phyloP scores from a whole-genome alignment of 352 stramenopile genomes.

The Globisporangium abappressorium region DNA sequence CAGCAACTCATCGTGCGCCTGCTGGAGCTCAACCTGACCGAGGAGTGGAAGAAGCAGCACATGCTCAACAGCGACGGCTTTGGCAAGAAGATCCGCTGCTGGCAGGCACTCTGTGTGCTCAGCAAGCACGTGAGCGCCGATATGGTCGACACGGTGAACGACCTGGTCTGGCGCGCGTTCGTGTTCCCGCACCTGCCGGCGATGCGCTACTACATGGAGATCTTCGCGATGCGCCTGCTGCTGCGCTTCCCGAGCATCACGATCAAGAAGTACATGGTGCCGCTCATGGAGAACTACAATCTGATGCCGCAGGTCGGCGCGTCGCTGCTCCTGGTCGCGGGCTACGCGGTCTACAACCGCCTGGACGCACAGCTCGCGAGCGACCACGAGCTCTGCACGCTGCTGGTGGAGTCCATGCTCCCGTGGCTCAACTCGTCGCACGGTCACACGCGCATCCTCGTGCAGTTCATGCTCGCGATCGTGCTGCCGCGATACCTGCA shows the following conservation, averaged over 20 bases:
- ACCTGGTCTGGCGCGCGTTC: slow-evolving; percentile 50
- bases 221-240: slow-evolving; percentile 72
- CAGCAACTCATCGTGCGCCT: slow-evolving; percentile 34
- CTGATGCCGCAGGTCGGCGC: slow-evolving; percentile 68
- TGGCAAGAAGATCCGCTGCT: slow-evolving; percentile 69
- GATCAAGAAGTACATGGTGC: slow-evolving; percentile 39
- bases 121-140: slow-evolving; percentile 39
- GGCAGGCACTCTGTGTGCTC: slow-evolving; percentile 77
- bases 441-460: slow-evolving; percentile 77
- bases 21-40: slow-evolving; percentile 48
- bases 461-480: slow-evolving; percentile 64
- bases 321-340: slow-evolving; percentile 57
- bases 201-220: slow-evolving; percentile 81
- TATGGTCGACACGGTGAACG: slow-evolving; percentile 27
- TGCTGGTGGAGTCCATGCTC: slow-evolving; percentile 50
- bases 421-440: slow-evolving; percentile 80
- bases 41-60: slow-evolving; percentile 73
- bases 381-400: slow-evolving; percentile 17
- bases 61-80: slow-evolving; percentile 87
- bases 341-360: slow-evolving; percentile 32
- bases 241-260: slow-evolving; percentile 46
- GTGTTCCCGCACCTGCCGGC: slow-evolving; percentile 54
- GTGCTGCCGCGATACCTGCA: slow-evolving; percentile 68
- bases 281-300: slow-evolving; percentile 66
- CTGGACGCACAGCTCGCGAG: slow-evolving; percentile 27